Percentiles rank a stretch among this genome's conserved stretches.
phyloP scores from a whole-genome alignment of 352 stramenopile genomes.

The Plasmopara halstedii region DNA sequence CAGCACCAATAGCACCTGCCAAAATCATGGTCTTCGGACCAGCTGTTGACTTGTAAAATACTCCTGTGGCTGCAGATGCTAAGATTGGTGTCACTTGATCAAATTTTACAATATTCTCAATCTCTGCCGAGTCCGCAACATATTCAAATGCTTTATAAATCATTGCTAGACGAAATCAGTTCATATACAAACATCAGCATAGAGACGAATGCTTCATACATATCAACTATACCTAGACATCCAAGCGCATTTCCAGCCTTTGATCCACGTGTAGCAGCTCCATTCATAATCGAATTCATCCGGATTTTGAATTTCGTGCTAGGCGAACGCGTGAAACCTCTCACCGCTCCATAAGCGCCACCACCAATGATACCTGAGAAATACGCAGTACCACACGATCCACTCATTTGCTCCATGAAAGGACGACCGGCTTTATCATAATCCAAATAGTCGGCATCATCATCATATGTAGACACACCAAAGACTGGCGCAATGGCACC shows the following conservation, averaged over 20 bases:
- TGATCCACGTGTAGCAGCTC: slow-evolving; percentile 66
- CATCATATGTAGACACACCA: slow-evolving; percentile 66
- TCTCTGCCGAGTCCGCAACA: slow-evolving; percentile 63
- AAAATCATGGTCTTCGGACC: slow-evolving; percentile 79
- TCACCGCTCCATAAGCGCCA: slow-evolving; percentile 52
- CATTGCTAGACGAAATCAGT: slow-evolving; percentile 33
- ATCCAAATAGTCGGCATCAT: slow-evolving; percentile 81
- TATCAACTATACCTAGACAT: slow-evolving; percentile 47
- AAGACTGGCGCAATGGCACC: slow-evolving; percentile 82
- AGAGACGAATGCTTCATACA: neutral
- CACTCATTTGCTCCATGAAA: slow-evolving; percentile 80
- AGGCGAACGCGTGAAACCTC: slow-evolving; percentile 62
- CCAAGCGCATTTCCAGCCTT: slow-evolving; percentile 80
- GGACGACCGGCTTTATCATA: slow-evolving; percentile 79
- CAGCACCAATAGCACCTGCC: slow-evolving; percentile 65
- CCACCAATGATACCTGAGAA: slow-evolving; percentile 81
- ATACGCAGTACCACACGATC: slow-evolving; percentile 72
- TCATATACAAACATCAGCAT: slow-evolving; percentile 2
- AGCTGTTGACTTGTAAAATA: slow-evolving; percentile 84
- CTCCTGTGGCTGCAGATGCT: slow-evolving; percentile 67
- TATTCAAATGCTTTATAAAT: slow-evolving; percentile 87
- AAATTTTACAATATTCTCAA: slow-evolving; percentile 78
- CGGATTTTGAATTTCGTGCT: slow-evolving; percentile 85
- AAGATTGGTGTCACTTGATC: slow-evolving; percentile 81
- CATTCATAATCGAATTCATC: slow-evolving; percentile 87